Evolutionary conservation across 2,329 filamentous ascomycete genomes (phyloP).

Genomic region (Aspergillus ochraceoroseus): DNA sequence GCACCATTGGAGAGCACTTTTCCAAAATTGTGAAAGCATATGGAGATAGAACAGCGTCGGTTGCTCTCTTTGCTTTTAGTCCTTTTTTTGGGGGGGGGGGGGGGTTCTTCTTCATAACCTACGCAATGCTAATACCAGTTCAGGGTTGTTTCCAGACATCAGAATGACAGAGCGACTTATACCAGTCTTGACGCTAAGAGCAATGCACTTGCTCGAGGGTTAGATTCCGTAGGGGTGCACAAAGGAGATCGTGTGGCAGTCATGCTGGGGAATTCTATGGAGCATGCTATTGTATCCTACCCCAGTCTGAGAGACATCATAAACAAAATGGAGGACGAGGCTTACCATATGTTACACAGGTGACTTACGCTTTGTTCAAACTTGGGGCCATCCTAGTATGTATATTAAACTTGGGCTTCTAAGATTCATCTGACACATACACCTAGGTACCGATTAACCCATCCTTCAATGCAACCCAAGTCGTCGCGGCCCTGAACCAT

Average conservation of each 20-base stretch:
- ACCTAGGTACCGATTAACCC: conserved; percentile 78
- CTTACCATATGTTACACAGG: conserved; percentile 27
- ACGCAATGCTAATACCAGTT: too few species aligned
- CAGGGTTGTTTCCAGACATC: conserved; percentile 57
- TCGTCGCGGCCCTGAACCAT: conserved; percentile 71
- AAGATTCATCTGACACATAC: background rate
- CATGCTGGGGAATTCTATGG: conserved; percentile 76
- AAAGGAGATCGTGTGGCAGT: conserved; percentile 84
- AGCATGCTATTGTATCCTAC: conserved; percentile 66
- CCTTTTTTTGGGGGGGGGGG: too few species aligned
- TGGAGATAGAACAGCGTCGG: conserved; percentile 51
- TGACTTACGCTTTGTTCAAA: conserved; percentile 85
- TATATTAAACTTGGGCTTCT: conserved; percentile 1
- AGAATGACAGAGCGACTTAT: conserved; percentile 66
- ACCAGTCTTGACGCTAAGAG: conserved; percentile 68
- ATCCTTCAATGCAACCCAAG: conserved; percentile 74
- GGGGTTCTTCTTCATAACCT: too few species aligned
- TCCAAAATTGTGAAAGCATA: conserved; percentile 40
- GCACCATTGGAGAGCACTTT: conserved; percentile 47
- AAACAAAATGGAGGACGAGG: background rate
- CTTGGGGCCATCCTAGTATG: conserved; percentile 78
- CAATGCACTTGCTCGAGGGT: conserved; percentile 67
- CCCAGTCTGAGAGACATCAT: background rate
- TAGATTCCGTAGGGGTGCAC: conserved; percentile 64
- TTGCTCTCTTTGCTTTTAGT: conserved; percentile 1